Evolutionary conservation across 169 alveolate genomes (phyloP).

Genomic region (Plasmodium billcollinsi): DNA sequence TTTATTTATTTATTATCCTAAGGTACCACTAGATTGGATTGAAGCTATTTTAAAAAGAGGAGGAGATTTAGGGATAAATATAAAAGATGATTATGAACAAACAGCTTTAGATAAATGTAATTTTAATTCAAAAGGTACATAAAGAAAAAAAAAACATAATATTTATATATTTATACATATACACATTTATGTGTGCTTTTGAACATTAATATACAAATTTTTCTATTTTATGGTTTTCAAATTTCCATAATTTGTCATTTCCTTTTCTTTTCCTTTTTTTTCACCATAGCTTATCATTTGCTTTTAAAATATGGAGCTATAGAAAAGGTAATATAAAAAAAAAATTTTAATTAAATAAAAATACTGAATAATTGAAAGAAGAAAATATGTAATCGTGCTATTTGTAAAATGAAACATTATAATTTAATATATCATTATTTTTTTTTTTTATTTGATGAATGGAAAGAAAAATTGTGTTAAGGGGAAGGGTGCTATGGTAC

Average conservation of each 20-base stretch:
- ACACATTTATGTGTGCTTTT: not conserved
- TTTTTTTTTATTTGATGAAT: conserved; percentile 3
- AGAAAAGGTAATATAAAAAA: conserved; percentile 55
- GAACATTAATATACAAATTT: not conserved
- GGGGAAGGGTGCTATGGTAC: conserved; percentile 32
- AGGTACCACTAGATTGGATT: conserved; percentile 76
- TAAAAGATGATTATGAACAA: conserved; percentile 64
- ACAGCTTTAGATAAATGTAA: conserved; percentile 69
- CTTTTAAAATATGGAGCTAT: conserved; percentile 74
- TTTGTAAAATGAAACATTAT: not conserved
- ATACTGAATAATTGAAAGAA: not conserved
- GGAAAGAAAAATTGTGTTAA: conserved; percentile 17
- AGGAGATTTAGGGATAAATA: conserved; percentile 70
- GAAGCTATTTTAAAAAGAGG: conserved; percentile 74
- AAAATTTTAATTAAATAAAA: not conserved
- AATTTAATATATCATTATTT: not conserved
- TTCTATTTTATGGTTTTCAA: not conserved
- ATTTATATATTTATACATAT: not conserved
- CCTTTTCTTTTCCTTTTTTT: not conserved
- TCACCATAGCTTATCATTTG: conserved; percentile 43
- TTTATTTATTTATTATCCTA: not conserved
- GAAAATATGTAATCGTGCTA: not conserved
- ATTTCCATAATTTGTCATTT: not conserved
- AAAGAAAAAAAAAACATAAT: not conserved
- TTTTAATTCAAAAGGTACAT: conserved; percentile 58